A percentile compares a stretch with the other conserved stretches of the same genome.
Evolutionary conservation across 2,329 filamentous ascomycete genomes (phyloP).

Genomic region (Diaporthe nobilis): DNA sequence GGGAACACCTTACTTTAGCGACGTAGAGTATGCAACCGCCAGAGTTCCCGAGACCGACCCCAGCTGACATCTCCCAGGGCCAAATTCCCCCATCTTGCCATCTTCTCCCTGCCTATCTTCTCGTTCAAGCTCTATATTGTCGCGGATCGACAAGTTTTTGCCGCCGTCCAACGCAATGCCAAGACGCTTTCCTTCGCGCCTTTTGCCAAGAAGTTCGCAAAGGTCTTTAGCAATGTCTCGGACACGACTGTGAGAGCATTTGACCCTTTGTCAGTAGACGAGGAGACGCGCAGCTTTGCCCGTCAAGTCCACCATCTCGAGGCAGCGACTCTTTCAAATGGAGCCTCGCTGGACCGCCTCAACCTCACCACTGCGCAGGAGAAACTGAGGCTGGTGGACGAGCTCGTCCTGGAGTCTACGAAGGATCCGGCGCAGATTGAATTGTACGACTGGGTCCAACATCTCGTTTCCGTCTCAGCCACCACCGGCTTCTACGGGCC

Average conservation of each 20-base stretch:
- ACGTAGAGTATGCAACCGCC: constrained; percentile 1
- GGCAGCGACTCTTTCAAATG: constrained; percentile 3
- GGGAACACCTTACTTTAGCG: not conserved
- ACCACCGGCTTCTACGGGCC: constrained; percentile 22
- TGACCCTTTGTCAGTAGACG: constrained; percentile 3
- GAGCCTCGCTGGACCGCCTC: constrained; percentile 30
- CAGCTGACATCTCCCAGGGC: not conserved
- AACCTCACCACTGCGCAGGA: constrained; percentile 23
- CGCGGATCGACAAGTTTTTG: constrained; percentile 30
- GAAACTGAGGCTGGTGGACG: constrained; percentile 19
- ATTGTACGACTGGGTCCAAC: constrained; percentile 15
- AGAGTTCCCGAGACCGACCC: no score
- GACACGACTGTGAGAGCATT: not conserved
- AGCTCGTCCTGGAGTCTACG: not conserved
- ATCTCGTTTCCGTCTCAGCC: constrained; percentile 17
- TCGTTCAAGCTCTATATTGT: constrained; percentile 35
- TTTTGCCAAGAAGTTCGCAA: constrained; percentile 12
- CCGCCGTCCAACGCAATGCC: constrained; percentile 31
- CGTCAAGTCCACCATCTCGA: constrained; percentile 13
- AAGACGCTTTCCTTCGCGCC: constrained; percentile 37
- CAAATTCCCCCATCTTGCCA: constrained; percentile 16
- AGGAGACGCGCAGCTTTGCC: constrained; percentile 6
- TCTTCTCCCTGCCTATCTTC: constrained; percentile 37
- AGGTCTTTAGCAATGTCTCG: constrained; percentile 1
- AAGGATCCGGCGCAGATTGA: not conserved